A percentile compares a stretch with the other conserved stretches of the same genome.
These are phyloP conservation scores for Rhodosporidiobolus odoratus DNA, from an alignment of 768 basidiomycete species.

Conservation along the genomic window DNA sequence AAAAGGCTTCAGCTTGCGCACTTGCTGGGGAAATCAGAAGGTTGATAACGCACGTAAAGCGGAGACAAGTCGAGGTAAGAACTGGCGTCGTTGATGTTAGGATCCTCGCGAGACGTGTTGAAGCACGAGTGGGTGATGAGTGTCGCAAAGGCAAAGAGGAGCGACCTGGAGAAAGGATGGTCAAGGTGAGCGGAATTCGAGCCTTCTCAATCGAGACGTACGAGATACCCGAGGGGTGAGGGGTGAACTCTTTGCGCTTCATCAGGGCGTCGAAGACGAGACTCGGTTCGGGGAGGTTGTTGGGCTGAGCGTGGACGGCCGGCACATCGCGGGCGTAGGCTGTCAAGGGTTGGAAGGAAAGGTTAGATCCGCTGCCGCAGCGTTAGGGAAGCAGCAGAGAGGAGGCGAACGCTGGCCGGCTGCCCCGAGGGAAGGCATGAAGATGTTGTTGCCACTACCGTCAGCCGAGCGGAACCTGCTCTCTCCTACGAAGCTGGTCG, in stretches of 20 bases:
- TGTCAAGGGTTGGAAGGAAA: neutral
- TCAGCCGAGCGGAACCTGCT: conserved; percentile 60
- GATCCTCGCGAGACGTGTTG: conserved; percentile 53
- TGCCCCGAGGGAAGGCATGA: conserved; percentile 66
- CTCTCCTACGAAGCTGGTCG: conserved; percentile 23
- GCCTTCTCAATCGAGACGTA: conserved; percentile 56
- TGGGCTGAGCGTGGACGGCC: conserved; percentile 31
- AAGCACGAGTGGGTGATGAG: conserved; percentile 58
- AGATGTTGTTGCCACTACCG: conserved; percentile 69
- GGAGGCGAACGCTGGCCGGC: conserved; percentile 55
- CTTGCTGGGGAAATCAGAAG: neutral
- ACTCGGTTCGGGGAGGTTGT: conserved; percentile 53
- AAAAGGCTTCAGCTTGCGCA: too few species aligned
- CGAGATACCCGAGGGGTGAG: conserved; percentile 65
- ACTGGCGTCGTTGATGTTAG: conserved; percentile 56
- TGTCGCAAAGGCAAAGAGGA: conserved; percentile 25
- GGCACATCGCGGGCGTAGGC: conserved; percentile 32
- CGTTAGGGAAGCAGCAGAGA: neutral
- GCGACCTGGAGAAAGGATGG: conserved; percentile 5
- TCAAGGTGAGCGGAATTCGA: neutral
- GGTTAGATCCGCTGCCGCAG: neutral
- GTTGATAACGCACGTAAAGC: conserved; percentile 52
- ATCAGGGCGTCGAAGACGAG: conserved; percentile 69
- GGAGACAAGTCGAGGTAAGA: conserved; percentile 73
- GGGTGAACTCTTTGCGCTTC: conserved; percentile 57